These are phyloP conservation scores for Sedum album DNA, from an alignment of 164 flowering plant species.

Conservation along the genomic window DNA sequence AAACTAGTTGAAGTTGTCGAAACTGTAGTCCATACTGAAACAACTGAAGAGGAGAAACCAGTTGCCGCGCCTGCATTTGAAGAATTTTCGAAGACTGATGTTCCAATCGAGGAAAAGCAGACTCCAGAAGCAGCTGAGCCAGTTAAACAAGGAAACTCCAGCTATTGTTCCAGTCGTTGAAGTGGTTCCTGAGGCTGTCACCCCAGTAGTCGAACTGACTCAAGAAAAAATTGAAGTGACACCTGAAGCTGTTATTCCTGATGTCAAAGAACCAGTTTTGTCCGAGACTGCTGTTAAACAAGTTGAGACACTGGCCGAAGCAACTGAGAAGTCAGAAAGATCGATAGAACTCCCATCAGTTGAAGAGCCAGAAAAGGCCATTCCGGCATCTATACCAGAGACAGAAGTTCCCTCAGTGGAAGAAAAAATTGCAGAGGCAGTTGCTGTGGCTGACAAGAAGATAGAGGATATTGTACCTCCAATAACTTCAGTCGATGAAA, in stretches of 20 bases:
- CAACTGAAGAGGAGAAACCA: background rate
- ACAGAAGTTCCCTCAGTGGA: background rate
- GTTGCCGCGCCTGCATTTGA: background rate
- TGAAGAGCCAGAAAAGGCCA: background rate
- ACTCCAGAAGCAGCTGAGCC: background rate
- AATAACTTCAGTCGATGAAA: background rate
- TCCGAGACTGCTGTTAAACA: background rate
- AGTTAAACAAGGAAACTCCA: background rate
- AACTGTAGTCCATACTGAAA: background rate
- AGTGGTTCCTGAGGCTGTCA: background rate
- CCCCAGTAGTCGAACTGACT: background rate
- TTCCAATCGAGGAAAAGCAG: background rate
- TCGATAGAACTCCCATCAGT: background rate
- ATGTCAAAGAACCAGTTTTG: background rate
- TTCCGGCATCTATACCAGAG: background rate
- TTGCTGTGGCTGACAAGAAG: background rate
- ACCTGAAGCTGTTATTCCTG: background rate
- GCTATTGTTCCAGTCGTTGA: background rate
- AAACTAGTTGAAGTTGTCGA: background rate
- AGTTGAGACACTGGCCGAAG: background rate
- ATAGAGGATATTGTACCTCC: background rate
- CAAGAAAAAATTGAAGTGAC: background rate
- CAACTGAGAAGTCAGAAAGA: background rate
- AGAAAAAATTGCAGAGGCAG: background rate
- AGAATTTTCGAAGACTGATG: constrained; percentile 2